Evolutionary conservation across 163 green algal species (phyloP).

Genomic region (Coccomyxa subellipsoidea): DNA sequence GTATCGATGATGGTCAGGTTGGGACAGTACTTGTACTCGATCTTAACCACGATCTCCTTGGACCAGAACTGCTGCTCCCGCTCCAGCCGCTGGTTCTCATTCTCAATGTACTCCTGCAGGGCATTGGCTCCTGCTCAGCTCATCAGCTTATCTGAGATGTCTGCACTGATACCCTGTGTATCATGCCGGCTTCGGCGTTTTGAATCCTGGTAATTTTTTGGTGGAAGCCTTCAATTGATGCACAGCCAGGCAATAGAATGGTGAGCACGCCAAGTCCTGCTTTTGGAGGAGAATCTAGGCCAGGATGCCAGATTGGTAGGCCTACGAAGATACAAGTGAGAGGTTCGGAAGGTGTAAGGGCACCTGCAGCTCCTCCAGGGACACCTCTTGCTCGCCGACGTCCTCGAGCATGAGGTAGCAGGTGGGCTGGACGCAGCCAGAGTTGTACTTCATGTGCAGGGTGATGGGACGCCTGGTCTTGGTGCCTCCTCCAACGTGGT

Average conservation of each 20-base stretch:
- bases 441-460: constrained; percentile 95
- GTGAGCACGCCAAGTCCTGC: too few species aligned
- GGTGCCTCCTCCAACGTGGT: constrained; percentile 93
- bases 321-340: neutral
- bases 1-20: constrained; percentile 99
- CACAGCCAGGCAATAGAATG: too few species aligned
- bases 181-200: too few species aligned
- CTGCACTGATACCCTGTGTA: too few species aligned
- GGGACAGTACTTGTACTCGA: constrained; percentile 95
- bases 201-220: too few species aligned
- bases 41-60: constrained; percentile 91
- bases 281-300: too few species aligned
- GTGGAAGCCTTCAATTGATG: too few species aligned
- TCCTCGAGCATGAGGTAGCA: constrained; percentile 90
- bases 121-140: neutral
- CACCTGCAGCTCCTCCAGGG: constrained; percentile 89
- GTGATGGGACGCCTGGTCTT: constrained; percentile 94
- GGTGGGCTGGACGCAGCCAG: constrained; percentile 66
- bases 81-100: constrained; percentile 89
- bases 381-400: constrained; percentile 76
- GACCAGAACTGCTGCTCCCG: constrained; percentile 84
- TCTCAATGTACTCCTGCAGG: constrained; percentile 89
- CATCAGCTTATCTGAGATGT: neutral
- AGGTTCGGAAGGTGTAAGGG: too few species aligned
- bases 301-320: neutral